phyloP scores from a whole-genome alignment of 257 asterid genomes.

The Solanum rostratum region DNA sequence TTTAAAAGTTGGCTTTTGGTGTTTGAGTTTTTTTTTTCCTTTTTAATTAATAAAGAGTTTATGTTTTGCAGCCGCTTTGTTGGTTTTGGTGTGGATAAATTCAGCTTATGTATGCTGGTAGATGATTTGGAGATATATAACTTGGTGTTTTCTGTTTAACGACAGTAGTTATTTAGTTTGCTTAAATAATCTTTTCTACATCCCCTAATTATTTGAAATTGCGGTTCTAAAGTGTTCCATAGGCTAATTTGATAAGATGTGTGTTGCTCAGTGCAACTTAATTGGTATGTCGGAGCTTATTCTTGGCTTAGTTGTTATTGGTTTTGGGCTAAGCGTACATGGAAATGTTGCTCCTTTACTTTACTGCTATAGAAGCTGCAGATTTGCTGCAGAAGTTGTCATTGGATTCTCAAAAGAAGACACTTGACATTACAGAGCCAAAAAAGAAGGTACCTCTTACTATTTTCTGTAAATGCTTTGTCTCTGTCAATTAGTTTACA shows the following conservation, averaged over 20 bases:
- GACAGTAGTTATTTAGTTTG: neutral
- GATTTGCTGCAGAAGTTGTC: constrained; percentile 50
- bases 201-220: neutral
- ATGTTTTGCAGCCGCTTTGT: neutral
- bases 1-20: neutral
- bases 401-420: constrained; percentile 40
- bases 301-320: neutral
- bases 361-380: constrained; percentile 31
- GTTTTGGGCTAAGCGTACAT: neutral
- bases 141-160: neutral
- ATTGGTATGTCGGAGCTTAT: neutral
- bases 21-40: neutral
- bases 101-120: neutral
- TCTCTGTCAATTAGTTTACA: neutral
- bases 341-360: constrained; percentile 30
- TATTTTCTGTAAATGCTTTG: neutral
- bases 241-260: neutral
- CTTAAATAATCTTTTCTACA: neutral
- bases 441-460: constrained; percentile 25
- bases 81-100: neutral
- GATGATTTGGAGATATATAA: neutral
- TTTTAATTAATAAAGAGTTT: neutral
- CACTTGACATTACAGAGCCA: constrained; percentile 31
- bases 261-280: neutral
- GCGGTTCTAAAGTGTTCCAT: neutral